Evolutionary conservation across 176 grass and related monocot genomes (phyloP).

Genomic region (Poa annua): DNA sequence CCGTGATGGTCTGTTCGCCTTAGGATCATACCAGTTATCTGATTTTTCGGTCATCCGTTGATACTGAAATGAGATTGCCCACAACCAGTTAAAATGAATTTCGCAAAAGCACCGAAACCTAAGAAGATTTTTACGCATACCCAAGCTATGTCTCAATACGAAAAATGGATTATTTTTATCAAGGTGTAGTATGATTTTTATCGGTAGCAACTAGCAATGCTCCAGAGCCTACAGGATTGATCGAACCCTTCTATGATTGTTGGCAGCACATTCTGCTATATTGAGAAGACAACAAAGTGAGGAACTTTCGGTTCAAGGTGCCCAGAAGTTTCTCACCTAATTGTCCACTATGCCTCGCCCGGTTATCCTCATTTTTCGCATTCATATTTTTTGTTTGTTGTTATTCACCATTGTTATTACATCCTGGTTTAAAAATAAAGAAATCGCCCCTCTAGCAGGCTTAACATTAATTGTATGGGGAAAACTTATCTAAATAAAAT

Average conservation of each 20-base stretch:
- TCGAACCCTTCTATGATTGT: conserved; percentile 12
- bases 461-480: conserved; percentile 3
- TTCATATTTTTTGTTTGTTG: conserved; percentile 7
- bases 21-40: too few species aligned
- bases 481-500: neutral
- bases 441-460: neutral
- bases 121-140: too few species aligned
- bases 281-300: conserved; percentile 5
- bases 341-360: neutral
- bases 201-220: too few species aligned
- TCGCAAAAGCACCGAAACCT: too few species aligned
- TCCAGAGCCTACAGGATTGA: neutral
- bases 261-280: conserved; percentile 9
- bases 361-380: neutral
- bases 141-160: too few species aligned
- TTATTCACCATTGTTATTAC: neutral
- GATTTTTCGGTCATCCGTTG: too few species aligned
- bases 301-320: neutral
- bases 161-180: too few species aligned
- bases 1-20: too few species aligned
- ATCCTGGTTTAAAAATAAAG: conserved; percentile 3
- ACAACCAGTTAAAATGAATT: too few species aligned
- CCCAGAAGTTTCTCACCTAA: neutral
- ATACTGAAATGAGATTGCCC: too few species aligned
- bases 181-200: too few species aligned